Evolutionary conservation across 2,329 filamentous ascomycete species (phyloP).

Genomic region (Fragosphaeria purpurea): DNA sequence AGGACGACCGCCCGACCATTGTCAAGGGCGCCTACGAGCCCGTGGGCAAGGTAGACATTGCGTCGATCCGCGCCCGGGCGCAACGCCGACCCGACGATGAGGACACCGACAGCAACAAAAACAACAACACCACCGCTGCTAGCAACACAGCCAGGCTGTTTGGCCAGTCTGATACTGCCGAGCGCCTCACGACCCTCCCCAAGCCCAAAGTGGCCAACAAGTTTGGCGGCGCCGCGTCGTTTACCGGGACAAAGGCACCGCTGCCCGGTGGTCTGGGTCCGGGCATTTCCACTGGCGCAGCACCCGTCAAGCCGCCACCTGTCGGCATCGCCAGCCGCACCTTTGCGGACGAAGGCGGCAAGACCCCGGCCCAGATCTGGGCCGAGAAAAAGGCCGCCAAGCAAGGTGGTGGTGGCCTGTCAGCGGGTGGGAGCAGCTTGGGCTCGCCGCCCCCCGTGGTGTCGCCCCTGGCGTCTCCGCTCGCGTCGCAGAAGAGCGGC

Average conservation of each 20-base stretch:
- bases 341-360: slow-evolving; percentile 89
- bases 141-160: slow-evolving; percentile 31
- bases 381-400: slow-evolving; percentile 84
- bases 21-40: slow-evolving; percentile 94
- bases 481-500: slow-evolving; percentile 53
- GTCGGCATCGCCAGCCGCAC: slow-evolving; percentile 79
- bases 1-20: slow-evolving; percentile 69
- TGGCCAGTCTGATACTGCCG: slow-evolving; percentile 48
- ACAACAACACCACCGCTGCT: slow-evolving; percentile 67
- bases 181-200: slow-evolving; percentile 75
- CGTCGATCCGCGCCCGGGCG: slow-evolving; percentile 60
- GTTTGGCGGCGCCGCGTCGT: slow-evolving; percentile 58
- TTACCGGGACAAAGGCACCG: slow-evolving; percentile 83
- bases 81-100: slow-evolving; percentile 7
- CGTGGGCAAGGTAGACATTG: slow-evolving; percentile 93
- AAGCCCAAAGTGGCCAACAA: slow-evolving; percentile 94
- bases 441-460: slow-evolving; percentile 21
- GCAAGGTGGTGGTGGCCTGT: slow-evolving; percentile 35
- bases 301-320: slow-evolving; percentile 45
- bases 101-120: slow-evolving; percentile 33
- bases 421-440: slow-evolving; percentile 22
- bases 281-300: slow-evolving; percentile 40
- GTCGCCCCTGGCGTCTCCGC: slow-evolving; percentile 34
- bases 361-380: slow-evolving; percentile 95
- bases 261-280: slow-evolving; percentile 60